Evolutionary conservation across 225 moss, liverwort and hornwort species (phyloP).

Genomic region (Rhytidiadelphus loreus): DNA sequence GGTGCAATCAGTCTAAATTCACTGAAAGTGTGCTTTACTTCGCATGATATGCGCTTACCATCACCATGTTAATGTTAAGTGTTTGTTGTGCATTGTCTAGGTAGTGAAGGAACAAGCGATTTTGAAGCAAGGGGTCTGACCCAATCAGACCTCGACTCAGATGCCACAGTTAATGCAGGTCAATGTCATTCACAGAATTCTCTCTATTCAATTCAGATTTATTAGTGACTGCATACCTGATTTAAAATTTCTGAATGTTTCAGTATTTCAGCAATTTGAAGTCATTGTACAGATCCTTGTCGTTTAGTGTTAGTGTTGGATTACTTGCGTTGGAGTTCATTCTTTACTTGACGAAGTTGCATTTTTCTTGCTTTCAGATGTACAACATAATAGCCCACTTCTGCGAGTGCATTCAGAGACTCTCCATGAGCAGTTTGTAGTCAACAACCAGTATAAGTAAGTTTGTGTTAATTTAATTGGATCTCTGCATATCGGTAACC

Average conservation of each 20-base stretch:
- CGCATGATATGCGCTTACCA: background rate
- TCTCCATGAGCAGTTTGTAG: constrained; percentile 22
- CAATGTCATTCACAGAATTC: background rate
- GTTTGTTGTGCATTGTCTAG: background rate
- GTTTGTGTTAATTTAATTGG: background rate
- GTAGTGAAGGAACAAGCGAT: constrained; percentile 23
- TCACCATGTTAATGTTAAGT: background rate
- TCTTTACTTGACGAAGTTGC: background rate
- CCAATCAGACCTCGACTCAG: constrained; percentile 19
- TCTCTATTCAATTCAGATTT: background rate
- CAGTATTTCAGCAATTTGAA: background rate
- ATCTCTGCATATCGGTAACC: background rate
- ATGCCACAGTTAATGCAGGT: constrained; percentile 26
- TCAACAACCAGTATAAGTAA: constrained; percentile 40
- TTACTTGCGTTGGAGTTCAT: background rate
- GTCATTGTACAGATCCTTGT: background rate
- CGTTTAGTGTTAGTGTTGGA: background rate
- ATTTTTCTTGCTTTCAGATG: constrained; percentile 14
- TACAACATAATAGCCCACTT: constrained; percentile 2
- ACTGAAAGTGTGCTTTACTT: background rate
- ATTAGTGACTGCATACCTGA: background rate
- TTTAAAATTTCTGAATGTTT: background rate
- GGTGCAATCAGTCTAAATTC: background rate
- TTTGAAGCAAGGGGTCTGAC: constrained; percentile 35
- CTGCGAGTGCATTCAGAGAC: constrained; percentile 26